Percentiles rank a stretch among this genome's conserved stretches.
Evolutionary conservation across 1,284 basidiomycete genomes (phyloP).

Genomic region (Entoloma clypeatum): DNA sequence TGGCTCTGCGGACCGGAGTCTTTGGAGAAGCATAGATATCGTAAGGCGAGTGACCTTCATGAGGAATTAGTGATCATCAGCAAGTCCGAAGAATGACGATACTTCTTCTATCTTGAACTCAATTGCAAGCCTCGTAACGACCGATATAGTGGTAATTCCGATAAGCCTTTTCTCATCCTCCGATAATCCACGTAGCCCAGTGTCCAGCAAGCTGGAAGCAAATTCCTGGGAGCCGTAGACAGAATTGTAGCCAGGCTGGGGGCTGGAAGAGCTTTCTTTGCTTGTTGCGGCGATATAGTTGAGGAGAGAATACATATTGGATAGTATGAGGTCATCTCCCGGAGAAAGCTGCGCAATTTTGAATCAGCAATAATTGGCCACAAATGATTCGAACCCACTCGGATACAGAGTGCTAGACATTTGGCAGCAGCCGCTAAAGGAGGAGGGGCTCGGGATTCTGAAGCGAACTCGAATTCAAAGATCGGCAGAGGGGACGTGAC

Average conservation of each 20-base stretch:
- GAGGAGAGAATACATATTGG: conserved; percentile 92
- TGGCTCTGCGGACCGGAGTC: conserved; percentile 79
- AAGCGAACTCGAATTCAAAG: conserved; percentile 82
- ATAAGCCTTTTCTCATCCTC: conserved; percentile 85
- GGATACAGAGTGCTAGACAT: conserved; percentile 87
- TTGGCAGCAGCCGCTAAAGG: conserved; percentile 83
- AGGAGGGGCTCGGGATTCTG: conserved; percentile 69
- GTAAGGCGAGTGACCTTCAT: conserved; percentile 77
- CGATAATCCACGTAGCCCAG: conserved; percentile 59
- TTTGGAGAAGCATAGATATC: conserved; percentile 90
- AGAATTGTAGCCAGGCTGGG: conserved; percentile 39
- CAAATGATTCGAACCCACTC: conserved; percentile 43
- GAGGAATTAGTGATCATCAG: neutral
- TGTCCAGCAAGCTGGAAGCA: conserved; percentile 51
- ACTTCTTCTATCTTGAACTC: conserved; percentile 83
- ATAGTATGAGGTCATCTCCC: conserved; percentile 89
- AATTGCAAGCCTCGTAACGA: conserved; percentile 79
- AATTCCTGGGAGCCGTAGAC: conserved; percentile 43
- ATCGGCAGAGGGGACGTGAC: conserved; percentile 86
- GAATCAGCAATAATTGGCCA: conserved; percentile 4
- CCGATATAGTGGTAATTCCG: conserved; percentile 87
- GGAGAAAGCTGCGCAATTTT: conserved; percentile 59
- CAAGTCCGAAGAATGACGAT: neutral
- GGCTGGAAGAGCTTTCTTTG: conserved; percentile 52
- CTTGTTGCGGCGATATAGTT: conserved; percentile 85